Evolutionary conservation across 192 early-diverging fungal genomes (phyloP).

Genomic region (Endogone sp.): DNA sequence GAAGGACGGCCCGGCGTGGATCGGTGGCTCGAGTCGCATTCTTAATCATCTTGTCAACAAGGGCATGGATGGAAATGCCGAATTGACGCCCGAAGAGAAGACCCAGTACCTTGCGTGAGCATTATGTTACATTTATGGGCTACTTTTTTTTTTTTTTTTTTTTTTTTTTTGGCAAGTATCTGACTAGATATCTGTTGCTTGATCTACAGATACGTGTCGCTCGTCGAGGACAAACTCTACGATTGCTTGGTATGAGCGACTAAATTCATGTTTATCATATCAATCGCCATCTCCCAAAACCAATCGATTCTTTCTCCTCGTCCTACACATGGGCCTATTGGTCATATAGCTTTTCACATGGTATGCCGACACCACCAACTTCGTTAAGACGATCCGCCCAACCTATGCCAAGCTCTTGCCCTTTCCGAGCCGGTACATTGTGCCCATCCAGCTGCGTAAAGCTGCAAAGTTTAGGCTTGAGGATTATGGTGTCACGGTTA

Average conservation of each 20-base stretch:
- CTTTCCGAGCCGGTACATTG: slow-evolving; percentile 61
- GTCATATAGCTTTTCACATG: slow-evolving; percentile 66
- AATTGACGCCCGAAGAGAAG: slow-evolving; percentile 40
- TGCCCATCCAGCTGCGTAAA: slow-evolving; percentile 72
- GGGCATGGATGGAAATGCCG: slow-evolving; percentile 38
- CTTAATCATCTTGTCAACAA: slow-evolving; percentile 40
- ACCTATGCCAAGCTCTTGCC: slow-evolving; percentile 66
- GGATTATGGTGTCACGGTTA: slow-evolving; percentile 41
- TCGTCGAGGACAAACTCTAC: slow-evolving; percentile 74
- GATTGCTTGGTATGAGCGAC: slow-evolving; percentile 58
- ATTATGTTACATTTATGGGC: background rate
- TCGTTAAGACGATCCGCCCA: slow-evolving; percentile 67
- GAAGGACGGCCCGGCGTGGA: slow-evolving; percentile 51
- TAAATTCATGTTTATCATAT: background rate
- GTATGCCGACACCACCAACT: slow-evolving; percentile 83
- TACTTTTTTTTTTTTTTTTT: background rate
- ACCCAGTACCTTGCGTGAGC: slow-evolving; percentile 50
- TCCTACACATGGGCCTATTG: background rate
- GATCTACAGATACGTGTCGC: slow-evolving; percentile 50
- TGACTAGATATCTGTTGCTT: background rate
- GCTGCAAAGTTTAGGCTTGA: slow-evolving; percentile 62
- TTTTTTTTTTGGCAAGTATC: no score
- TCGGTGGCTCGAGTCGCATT: slow-evolving; percentile 46
- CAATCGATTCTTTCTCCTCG: background rate
- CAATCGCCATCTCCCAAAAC: slow-evolving; percentile 3